A percentile compares a stretch with the other conserved stretches of the same genome.
Evolutionary conservation across 371 early-diverging fungal genomes (phyloP).

Genomic region (Lichtheimia hyalospora): DNA sequence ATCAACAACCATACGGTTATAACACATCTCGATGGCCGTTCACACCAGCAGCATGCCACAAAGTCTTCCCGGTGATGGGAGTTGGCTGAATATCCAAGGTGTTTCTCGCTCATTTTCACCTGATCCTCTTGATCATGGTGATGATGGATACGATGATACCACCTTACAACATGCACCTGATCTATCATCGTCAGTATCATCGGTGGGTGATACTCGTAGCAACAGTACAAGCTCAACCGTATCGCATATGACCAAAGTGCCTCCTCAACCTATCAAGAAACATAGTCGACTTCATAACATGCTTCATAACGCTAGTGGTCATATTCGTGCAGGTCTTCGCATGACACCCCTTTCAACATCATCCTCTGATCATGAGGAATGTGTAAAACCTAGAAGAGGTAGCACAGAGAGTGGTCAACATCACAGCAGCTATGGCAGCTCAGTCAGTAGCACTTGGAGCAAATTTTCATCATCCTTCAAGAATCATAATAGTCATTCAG

Average conservation of each 20-base stretch:
- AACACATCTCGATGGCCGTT: no score
- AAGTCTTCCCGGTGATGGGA: constrained; percentile 5
- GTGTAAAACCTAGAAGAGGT: constrained; percentile 3
- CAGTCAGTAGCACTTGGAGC: constrained; percentile 9
- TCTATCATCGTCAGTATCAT: constrained; percentile 18
- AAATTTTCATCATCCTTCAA: constrained; percentile 6
- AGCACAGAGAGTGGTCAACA: constrained; percentile 2
- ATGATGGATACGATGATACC: constrained; percentile 7
- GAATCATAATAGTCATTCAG: background rate
- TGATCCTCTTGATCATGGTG: constrained; percentile 15
- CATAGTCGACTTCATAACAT: constrained; percentile 14
- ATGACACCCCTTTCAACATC: constrained; percentile 25
- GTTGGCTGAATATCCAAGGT: constrained; percentile 11
- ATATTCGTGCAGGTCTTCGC: constrained; percentile 23
- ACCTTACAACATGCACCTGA: constrained; percentile 10
- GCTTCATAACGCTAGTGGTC: constrained; percentile 13
- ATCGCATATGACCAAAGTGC: constrained; percentile 16
- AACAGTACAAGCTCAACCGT: constrained; percentile 29
- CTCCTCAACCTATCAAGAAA: constrained; percentile 8
- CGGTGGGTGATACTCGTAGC: constrained; percentile 24
- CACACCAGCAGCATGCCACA: background rate
- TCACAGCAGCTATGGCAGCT: constrained; percentile 2
- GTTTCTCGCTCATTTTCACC: constrained; percentile 17
- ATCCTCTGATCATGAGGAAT: background rate
- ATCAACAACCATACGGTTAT: no score